Conservation (phyloP, 139 green algal genomes). For the Pleodorina starrii region DNA sequence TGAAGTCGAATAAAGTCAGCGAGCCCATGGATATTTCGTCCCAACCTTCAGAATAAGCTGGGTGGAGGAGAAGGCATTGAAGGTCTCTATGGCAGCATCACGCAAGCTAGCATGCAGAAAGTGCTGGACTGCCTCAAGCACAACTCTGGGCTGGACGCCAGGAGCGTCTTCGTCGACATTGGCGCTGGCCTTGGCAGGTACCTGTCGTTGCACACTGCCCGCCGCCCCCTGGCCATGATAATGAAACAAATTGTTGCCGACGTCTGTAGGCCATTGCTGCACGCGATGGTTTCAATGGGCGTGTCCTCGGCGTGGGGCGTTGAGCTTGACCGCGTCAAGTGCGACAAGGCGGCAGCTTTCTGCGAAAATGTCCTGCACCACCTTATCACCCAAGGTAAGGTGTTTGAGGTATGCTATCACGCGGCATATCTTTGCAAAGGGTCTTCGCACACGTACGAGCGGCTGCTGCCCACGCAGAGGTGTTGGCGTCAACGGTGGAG, state of each 20-base stretch:
- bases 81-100: conserved; percentile 93
- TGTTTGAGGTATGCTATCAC: too few species aligned
- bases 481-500: neutral
- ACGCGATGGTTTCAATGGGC: conserved; percentile 77
- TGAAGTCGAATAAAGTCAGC: neutral
- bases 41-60: conserved; percentile 81
- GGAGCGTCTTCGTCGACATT: conserved; percentile 87
- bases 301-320: conserved; percentile 72
- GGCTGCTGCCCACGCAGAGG: neutral
- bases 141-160: conserved; percentile 72
- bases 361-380: conserved; percentile 58
- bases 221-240: too few species aligned
- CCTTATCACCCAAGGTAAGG: neutral
- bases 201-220: too few species aligned
- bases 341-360: conserved; percentile 84
- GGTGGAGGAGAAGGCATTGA: conserved; percentile 94
- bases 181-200: conserved; percentile 90
- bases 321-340: conserved; percentile 90
- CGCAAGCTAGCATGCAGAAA: conserved; percentile 78
- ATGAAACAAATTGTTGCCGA: neutral
- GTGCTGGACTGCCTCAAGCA: conserved; percentile 79
- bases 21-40: too few species aligned
- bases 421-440: too few species aligned
- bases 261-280: conserved; percentile 80
- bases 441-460: too few species aligned